Evolutionary conservation across 2,329 filamentous ascomycete species (phyloP), one percentile per base, ranked within the genome.

Genomic region (Venturia nashicola): DNA sequence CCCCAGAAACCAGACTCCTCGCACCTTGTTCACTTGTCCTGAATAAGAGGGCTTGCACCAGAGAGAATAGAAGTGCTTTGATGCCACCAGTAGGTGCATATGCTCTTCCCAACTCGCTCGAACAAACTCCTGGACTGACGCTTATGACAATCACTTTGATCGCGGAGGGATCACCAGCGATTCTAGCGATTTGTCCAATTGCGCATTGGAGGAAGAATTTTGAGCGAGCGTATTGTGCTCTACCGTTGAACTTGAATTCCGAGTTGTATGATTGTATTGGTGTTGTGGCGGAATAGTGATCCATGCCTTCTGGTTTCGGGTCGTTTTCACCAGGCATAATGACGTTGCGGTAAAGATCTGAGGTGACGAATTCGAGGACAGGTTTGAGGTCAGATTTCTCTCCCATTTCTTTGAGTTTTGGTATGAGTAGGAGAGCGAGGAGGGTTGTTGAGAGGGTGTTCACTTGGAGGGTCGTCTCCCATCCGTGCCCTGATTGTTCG

Each of bases 401-500:
- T 11, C 39, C 40, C 36, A 32, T 23, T 14, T 23, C 44, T 27
- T 61, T 46, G 32, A 75, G 66, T 63, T 70, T 72, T 0, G 72
- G 71, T 0, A 74, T 61, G 0, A 74, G 64, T 0, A 69, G 64
- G 7, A 73, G 67, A 0, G 70, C 69, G 1, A 79, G 70, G 2
- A 78, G 66, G 12, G 73, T 71, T 3, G 77, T 76, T 1, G 72
- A 73, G 0, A 77, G 68, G 0, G 76, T 73, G 61, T 79, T 78
- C 4, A 76, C 70, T 3, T 74, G 74, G 18, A 77, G 70, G 18
- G 70, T 73, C 0, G 64, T 65, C 54, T 76, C 74, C 23, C 67
- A 59, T 48, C 73, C 70, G 27, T 72, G 68, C 51, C 69, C 69
- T 2, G 67, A 68, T 4, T 69, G 65, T 14, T 67, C 65, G 66